A percentile compares a stretch with the other conserved stretches of the same genome.
Evolutionary conservation across 305 asterid species (phyloP).

Genomic region (Ilex paraguariensis): DNA sequence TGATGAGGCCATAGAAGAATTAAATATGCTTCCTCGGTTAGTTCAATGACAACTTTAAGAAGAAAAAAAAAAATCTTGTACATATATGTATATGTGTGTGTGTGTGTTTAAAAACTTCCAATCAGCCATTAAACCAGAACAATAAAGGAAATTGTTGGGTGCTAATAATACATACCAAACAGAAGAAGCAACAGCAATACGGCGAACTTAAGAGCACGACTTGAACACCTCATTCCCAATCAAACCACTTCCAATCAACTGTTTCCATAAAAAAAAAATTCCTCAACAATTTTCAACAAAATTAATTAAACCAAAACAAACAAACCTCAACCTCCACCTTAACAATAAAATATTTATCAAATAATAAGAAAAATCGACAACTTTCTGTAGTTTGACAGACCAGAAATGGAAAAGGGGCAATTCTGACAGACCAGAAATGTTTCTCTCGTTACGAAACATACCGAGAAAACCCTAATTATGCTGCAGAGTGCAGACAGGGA

Average conservation of each 20-base stretch:
- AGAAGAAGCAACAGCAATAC: not conserved
- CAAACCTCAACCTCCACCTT: not conserved
- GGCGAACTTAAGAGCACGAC: not conserved
- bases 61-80: not conserved
- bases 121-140: not conserved
- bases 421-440: too few species aligned
- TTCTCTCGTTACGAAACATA: not conserved
- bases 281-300: not conserved
- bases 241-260: not conserved
- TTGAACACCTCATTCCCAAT: not conserved
- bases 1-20: not conserved
- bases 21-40: not conserved
- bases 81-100: not conserved
- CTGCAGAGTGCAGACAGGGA: too few species aligned
- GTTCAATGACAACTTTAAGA: not conserved
- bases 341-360: too few species aligned
- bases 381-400: not conserved
- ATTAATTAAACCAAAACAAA: not conserved
- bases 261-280: too few species aligned
- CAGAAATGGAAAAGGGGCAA: not conserved
- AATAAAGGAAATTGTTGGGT: not conserved
- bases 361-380: too few species aligned
- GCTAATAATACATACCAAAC: not conserved
- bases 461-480: too few species aligned
- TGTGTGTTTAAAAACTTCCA: not conserved